Evolutionary conservation across 2,329 filamentous ascomycete genomes (phyloP).

Genomic region (Trichoderma sp.): DNA sequence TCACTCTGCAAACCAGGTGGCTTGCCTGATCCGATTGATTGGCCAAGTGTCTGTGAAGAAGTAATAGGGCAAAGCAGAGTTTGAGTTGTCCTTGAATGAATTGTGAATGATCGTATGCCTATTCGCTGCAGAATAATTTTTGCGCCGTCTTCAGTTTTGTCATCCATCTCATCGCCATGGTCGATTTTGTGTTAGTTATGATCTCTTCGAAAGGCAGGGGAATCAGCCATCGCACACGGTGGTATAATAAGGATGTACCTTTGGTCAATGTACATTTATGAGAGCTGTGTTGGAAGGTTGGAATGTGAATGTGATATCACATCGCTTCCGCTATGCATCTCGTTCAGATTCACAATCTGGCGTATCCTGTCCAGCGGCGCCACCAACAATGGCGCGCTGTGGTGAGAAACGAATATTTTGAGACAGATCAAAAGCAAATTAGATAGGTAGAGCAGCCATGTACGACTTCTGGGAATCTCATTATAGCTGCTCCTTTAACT

Average conservation of each 20-base stretch:
- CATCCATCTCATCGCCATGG: neutral
- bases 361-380: neutral
- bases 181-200: neutral
- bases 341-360: neutral
- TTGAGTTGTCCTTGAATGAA: neutral
- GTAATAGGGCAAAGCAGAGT: neutral
- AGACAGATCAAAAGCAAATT: neutral
- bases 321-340: neutral
- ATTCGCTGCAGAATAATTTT: neutral
- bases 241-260: neutral
- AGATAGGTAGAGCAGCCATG: neutral
- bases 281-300: neutral
- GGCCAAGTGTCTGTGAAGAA: neutral
- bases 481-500: neutral
- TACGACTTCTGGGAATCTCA: neutral
- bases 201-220: neutral
- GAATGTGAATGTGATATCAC: neutral
- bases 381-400: neutral
- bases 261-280: neutral
- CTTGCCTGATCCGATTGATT: neutral
- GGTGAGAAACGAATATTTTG: neutral
- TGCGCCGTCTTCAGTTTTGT: neutral
- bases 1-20: neutral
- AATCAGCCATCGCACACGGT: neutral
- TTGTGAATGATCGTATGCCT: neutral